These are phyloP conservation scores for Brassica juncea DNA, from an alignment of 345 rosid genomes.

Conservation along the genomic window DNA sequence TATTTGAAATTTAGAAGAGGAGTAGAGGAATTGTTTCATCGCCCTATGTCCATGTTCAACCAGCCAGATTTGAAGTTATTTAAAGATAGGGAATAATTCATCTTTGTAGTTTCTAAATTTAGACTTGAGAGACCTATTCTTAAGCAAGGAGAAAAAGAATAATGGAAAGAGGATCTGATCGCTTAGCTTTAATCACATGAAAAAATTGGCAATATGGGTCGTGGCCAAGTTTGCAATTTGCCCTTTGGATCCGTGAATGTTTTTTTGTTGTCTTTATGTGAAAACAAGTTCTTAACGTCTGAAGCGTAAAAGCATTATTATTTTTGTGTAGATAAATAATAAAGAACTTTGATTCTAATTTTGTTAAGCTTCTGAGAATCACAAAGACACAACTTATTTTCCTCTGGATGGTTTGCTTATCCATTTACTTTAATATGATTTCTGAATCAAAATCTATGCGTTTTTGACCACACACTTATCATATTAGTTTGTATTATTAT, in stretches of 20 bases:
- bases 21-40: too few species aligned
- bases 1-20: too few species aligned
- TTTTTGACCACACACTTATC: neutral
- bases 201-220: too few species aligned
- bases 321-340: constrained; percentile 11
- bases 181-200: constrained; percentile 47
- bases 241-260: neutral
- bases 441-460: constrained; percentile 15
- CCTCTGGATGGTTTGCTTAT: constrained; percentile 26
- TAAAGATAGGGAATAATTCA: neutral
- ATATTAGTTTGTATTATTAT: neutral
- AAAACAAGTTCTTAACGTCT: constrained; percentile 28
- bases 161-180: constrained; percentile 55
- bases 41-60: too few species aligned
- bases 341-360: constrained; percentile 20
- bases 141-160: constrained; percentile 50
- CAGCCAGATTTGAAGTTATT: neutral
- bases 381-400: constrained; percentile 30
- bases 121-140: constrained; percentile 26
- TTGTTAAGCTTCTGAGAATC: constrained; percentile 33
- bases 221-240: too few species aligned
- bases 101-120: constrained; percentile 15
- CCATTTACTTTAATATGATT: constrained; percentile 6
- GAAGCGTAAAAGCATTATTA: constrained; percentile 39
- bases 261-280: constrained; percentile 19